phyloP scores from a whole-genome alignment of 495 filamentous ascomycete genomes.

The Xylaria cubensis region DNA sequence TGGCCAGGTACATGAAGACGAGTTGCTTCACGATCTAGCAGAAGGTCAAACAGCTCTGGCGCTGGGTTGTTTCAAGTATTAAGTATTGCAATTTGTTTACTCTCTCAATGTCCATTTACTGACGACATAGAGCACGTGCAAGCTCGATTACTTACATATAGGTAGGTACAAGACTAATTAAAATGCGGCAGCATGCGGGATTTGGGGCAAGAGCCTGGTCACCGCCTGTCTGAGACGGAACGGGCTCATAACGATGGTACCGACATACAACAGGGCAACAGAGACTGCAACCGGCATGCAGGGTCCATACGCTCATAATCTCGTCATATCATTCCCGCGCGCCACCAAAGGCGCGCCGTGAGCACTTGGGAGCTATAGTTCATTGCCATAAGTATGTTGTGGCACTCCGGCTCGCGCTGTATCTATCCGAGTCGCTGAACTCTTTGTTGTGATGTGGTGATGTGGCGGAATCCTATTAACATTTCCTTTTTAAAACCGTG shows the following conservation, averaged over 20 bases:
- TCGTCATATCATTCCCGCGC: conserved; percentile 3
- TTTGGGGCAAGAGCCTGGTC: conserved; percentile 1
- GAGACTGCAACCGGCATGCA: background rate
- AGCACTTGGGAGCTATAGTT: background rate
- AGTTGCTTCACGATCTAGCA: background rate
- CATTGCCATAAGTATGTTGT: background rate
- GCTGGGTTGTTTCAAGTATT: background rate
- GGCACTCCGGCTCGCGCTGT: conserved; percentile 13
- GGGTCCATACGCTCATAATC: conserved; percentile 1
- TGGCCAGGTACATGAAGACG: background rate
- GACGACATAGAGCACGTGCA: background rate
- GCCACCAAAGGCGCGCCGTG: background rate
- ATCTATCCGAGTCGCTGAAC: background rate
- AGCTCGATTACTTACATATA: background rate
- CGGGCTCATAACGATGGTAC: background rate
- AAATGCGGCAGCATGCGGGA: background rate
- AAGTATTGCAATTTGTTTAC: background rate
- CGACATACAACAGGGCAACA: background rate
- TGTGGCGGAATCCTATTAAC: background rate
- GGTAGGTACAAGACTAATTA: background rate
- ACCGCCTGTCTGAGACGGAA: background rate
- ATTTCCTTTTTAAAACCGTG: background rate
- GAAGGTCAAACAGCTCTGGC: background rate
- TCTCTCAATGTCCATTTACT: background rate
- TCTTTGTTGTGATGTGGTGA: background rate